Percentiles rank a stretch among this genome's conserved stretches.
phyloP scores from a whole-genome alignment of 352 stramenopile species.

The Phytopythium litorale region DNA sequence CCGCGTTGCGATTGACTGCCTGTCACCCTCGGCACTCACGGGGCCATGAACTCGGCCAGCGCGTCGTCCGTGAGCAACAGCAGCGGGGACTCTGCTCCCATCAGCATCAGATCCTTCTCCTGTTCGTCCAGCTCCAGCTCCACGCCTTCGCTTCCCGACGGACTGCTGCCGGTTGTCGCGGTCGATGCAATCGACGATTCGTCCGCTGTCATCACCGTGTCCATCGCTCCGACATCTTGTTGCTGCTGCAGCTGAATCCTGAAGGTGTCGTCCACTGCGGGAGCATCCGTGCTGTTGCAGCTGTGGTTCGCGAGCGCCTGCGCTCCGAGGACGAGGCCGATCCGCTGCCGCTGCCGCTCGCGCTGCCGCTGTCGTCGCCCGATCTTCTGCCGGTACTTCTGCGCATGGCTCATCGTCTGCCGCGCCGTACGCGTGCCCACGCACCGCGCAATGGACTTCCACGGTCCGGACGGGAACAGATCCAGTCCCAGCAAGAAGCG shows the following conservation, averaged over 20 bases:
- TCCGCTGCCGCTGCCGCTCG: constrained; percentile 6
- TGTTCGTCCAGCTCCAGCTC: background rate
- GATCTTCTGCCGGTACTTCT: constrained; percentile 58
- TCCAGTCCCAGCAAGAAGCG: constrained; percentile 45
- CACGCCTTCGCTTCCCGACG: background rate
- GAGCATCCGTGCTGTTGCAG: background rate
- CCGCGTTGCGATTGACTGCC: background rate
- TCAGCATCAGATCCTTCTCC: constrained; percentile 3
- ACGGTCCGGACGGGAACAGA: constrained; percentile 39
- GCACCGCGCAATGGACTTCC: constrained; percentile 38
- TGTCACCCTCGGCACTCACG: background rate
- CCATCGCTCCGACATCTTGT: background rate
- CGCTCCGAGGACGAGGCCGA: background rate
- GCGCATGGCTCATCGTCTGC: constrained; percentile 54
- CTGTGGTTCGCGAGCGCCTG: background rate
- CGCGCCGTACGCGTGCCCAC: constrained; percentile 42
- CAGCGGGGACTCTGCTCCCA: constrained; percentile 5
- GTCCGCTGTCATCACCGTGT: background rate
- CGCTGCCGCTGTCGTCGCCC: constrained; percentile 24
- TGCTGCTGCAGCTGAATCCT: background rate
- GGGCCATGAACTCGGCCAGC: constrained; percentile 4
- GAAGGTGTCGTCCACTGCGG: background rate
- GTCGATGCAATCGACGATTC: background rate
- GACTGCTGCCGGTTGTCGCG: background rate
- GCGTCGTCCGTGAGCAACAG: constrained; percentile 8